A percentile compares a stretch with the other conserved stretches of the same genome.
Conservation (phyloP, 257 asterid species). For the Nicotiana knightiana region DNA sequence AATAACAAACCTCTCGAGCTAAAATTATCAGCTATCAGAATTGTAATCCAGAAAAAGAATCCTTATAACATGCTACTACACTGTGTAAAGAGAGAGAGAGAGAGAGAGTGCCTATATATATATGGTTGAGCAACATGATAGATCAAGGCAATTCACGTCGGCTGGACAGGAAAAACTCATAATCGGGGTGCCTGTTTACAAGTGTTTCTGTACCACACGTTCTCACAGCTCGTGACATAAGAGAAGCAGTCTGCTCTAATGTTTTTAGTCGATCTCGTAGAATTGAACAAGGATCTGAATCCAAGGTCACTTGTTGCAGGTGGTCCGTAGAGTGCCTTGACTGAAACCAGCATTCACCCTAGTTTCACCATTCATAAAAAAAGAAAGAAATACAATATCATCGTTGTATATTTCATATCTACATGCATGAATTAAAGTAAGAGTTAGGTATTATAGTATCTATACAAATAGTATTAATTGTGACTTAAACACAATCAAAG, state of each 20-base stretch:
- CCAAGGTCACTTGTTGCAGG: background rate
- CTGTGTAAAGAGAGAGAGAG: no score
- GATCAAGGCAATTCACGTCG: background rate
- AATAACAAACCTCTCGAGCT: background rate
- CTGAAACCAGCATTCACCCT: constrained; percentile 28
- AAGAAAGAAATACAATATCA: background rate
- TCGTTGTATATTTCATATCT: background rate
- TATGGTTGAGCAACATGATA: background rate
- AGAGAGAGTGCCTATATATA: no score
- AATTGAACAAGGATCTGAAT: background rate
- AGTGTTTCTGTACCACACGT: background rate
- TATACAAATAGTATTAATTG: background rate
- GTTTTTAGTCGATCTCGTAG: constrained; percentile 8
- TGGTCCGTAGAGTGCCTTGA: background rate
- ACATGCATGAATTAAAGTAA: background rate
- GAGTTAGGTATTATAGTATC: background rate
- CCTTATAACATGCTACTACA: no score
- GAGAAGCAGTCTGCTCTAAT: constrained; percentile 16
- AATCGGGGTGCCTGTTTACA: constrained; percentile 20
- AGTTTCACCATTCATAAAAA: background rate
- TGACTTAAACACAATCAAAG: background rate
- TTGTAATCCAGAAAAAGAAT: background rate
- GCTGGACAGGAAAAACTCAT: constrained; percentile 23
- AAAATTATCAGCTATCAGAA: background rate
- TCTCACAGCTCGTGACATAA: constrained; percentile 19